Percentiles rank a stretch among this genome's conserved stretches.
Conservation (phyloP, 768 basidiomycete genomes). For the Piloderma croceum region DNA sequence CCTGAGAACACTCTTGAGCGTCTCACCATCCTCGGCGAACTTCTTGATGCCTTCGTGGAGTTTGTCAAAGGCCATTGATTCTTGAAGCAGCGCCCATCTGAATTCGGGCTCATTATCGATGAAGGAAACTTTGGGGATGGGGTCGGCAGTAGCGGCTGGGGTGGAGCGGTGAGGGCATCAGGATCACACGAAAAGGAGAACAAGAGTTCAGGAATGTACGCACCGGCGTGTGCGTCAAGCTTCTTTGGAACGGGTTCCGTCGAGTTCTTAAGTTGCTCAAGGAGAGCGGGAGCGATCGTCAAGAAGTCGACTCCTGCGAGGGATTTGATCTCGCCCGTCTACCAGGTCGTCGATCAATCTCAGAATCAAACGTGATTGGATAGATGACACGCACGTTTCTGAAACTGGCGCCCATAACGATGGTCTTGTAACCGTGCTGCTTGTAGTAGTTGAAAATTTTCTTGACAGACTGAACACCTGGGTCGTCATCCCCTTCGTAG, state of each 20-base stretch:
- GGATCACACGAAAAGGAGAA: slow-evolving; percentile 4
- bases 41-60: slow-evolving; percentile 97
- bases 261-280: slow-evolving; percentile 89
- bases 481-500: slow-evolving; percentile 90
- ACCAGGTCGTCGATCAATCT: slow-evolving; percentile 7
- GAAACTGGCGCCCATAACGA: slow-evolving; percentile 99
- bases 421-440: slow-evolving; percentile 96
- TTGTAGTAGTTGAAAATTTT: slow-evolving; percentile 99
- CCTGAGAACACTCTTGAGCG: slow-evolving; percentile 78
- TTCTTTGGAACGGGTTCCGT: slow-evolving; percentile 75
- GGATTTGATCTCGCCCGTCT: slow-evolving; percentile 89
- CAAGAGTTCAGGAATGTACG: slow-evolving; percentile 19
- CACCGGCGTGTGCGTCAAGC: slow-evolving; percentile 63
- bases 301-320: slow-evolving; percentile 97
- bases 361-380: neutral
- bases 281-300: slow-evolving; percentile 86
- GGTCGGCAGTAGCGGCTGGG: slow-evolving; percentile 49
- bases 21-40: slow-evolving; percentile 92
- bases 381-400: slow-evolving; percentile 66
- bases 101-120: slow-evolving; percentile 94
- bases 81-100: slow-evolving; percentile 89
- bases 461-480: slow-evolving; percentile 93
- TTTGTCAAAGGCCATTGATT: slow-evolving; percentile 98
- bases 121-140: slow-evolving; percentile 75
- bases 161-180: slow-evolving; percentile 2